Percentiles rank a stretch among this genome's conserved stretches.
Conservation (phyloP, 495 filamentous ascomycete species). For the Aspergillus homomorphus region DNA sequence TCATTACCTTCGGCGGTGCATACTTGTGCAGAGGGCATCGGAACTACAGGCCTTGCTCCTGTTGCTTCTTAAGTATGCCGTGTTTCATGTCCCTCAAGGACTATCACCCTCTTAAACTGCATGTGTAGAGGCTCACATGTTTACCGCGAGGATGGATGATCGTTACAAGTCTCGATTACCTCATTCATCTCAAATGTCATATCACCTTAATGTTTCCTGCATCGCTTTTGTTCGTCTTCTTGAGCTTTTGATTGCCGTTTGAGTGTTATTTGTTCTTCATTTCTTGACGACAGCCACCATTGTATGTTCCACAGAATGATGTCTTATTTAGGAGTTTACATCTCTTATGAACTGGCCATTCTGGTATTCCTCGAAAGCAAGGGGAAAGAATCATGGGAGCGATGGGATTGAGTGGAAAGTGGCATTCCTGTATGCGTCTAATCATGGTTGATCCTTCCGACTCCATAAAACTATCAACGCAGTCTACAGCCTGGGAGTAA, state of each 20-base stretch:
- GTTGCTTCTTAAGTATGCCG: too few relatives aligned
- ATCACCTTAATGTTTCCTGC: conserved; percentile 8
- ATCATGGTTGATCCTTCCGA: conserved; percentile 9
- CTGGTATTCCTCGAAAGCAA: background rate
- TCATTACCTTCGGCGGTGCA: background rate
- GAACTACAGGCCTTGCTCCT: too few relatives aligned
- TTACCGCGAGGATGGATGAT: background rate
- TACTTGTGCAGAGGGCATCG: background rate
- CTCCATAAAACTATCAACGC: conserved; percentile 6
- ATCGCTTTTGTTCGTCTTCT: conserved; percentile 12
- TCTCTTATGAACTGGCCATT: conserved; percentile 10
- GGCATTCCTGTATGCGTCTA: conserved; percentile 25
- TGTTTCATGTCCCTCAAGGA: background rate
- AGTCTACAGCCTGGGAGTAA: conserved; percentile 11
- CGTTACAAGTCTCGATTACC: background rate
- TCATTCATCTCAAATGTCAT: conserved; percentile 1
- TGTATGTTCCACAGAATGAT: conserved; percentile 17
- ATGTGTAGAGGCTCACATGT: background rate
- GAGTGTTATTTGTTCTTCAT: conserved; percentile 23
- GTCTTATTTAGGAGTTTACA: conserved; percentile 17
- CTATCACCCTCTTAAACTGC: background rate
- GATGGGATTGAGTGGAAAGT: conserved; percentile 9
- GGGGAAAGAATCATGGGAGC: background rate
- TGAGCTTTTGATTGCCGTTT: conserved; percentile 21
- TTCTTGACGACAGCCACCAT: conserved; percentile 21